phyloP scores from a whole-genome alignment of 1,284 basidiomycete genomes.

The Trametes pubescens region DNA sequence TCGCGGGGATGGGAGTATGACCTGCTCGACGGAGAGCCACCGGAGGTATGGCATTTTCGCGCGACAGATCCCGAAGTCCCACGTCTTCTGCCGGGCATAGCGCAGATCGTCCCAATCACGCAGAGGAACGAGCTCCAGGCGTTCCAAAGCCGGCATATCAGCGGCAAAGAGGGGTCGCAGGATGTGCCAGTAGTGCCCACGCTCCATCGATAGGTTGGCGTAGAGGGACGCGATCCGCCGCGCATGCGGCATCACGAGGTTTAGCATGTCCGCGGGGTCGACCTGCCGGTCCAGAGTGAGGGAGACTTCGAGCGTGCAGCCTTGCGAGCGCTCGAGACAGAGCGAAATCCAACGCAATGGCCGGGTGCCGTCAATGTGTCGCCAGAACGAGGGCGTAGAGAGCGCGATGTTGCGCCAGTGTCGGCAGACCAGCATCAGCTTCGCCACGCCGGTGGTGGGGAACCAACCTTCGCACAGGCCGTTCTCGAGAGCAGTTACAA shows the following conservation, averaged over 20 bases:
- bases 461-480: not conserved
- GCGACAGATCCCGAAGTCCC: not conserved
- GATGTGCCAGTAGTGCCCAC: not conserved
- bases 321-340: conserved; percentile 5
- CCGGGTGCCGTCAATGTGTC: conserved; percentile 10
- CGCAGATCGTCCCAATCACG: not conserved
- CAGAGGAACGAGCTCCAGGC: conserved; percentile 9
- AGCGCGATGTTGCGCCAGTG: conserved; percentile 5
- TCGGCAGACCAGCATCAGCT: conserved; percentile 13
- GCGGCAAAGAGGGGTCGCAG: conserved; percentile 1
- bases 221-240: conserved; percentile 14
- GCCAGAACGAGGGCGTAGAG: conserved; percentile 16
- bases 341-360: not conserved
- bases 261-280: not conserved
- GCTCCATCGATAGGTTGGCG: not conserved
- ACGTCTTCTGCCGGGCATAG: not conserved
- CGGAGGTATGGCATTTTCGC: conserved; percentile 6
- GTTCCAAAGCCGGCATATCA: conserved; percentile 13
- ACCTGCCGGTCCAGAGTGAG: not conserved
- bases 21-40: conserved; percentile 1
- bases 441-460: not conserved
- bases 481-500: not conserved
- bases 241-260: conserved; percentile 11
- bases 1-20: not conserved
- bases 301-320: conserved; percentile 17